Base-by-base conservation (phyloP, 192 early-diverging fungal species). In the Phycomyces blakesleeanus region DNA sequence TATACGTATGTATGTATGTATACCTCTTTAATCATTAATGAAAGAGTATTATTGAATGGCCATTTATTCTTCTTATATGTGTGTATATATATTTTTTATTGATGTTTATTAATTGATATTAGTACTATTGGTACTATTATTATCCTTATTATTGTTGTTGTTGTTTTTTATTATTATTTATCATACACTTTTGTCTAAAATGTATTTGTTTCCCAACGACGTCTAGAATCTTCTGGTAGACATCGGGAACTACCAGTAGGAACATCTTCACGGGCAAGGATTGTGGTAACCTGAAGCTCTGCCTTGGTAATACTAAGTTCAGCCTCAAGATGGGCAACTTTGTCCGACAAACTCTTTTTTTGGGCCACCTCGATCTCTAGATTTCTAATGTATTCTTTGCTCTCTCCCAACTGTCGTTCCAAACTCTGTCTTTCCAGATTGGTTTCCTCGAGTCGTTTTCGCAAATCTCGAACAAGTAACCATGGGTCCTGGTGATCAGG, bases 251-350 rank as follows among this genome's bases (percentile, higher is more conserved):
- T 34, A 34, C 44, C 15, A 14, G 5, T n/a, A n/a, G 44, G 18
- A 47, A 14, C 11, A n/a, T 47, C 44, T 47, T 47, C 44, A 14
- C 15, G 12, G 11, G 44, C 18, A 14, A 47, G 18, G 11, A 47
- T 47, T 14, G 44, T 47, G 18, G 41, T 63, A 6, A 69, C 44
- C 24, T 63, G 21, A 11, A 79, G 18, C 50, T 79, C 78, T 16
- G 78, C 74, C 40, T 71, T 79, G 37, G 73, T 51, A 56, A 79
- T 61, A 11, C 74, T 79, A 54, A 79, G 42, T 44, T 76, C 74
- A 5, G 78, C 75, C 29, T 76, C 74, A 5, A 72, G 42, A 40
- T 61, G 57, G 16, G 65, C 42, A 7, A 56, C 39, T 20, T 49
- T 53, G 10, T 57, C 60, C 0, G 16, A 16, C 14, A 55, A 37